phyloP scores from a whole-genome alignment of 306 rosid genomes.

The Fragaria vesca region DNA sequence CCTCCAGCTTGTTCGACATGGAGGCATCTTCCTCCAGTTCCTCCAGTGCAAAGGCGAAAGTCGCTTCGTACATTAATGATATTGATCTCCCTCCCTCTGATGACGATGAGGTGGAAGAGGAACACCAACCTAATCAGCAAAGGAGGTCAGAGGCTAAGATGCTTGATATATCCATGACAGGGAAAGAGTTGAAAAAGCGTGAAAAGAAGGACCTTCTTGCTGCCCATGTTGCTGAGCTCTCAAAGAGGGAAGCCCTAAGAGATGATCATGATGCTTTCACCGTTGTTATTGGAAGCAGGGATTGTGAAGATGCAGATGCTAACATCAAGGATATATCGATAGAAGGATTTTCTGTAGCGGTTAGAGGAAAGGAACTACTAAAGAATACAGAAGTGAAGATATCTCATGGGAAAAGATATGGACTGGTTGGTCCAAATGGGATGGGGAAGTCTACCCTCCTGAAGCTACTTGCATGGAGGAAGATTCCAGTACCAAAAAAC shows the following conservation, averaged over 20 bases:
- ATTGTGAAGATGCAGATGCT: constrained; percentile 1
- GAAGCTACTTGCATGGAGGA: constrained; percentile 4
- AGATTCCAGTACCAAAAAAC: constrained; percentile 5
- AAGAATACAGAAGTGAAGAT: not conserved
- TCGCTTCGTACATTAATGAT: not conserved
- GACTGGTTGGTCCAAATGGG: constrained; percentile 2
- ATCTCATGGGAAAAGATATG: constrained; percentile 5
- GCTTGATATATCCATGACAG: not conserved
- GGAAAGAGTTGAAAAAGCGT: not conserved
- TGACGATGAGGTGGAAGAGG: not conserved
- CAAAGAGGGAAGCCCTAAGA: not conserved
- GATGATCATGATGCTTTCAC: constrained; percentile 5
- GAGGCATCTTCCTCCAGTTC: not conserved
- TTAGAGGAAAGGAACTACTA: not conserved
- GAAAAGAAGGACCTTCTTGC: constrained; percentile 1
- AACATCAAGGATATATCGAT: not conserved
- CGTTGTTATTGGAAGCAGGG: constrained; percentile 2
- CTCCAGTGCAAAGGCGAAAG: not conserved
- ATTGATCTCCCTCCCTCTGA: constrained; percentile 6
- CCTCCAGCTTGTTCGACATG: not conserved
- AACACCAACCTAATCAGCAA: not conserved
- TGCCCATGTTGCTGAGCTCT: not conserved
- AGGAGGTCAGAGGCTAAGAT: not conserved
- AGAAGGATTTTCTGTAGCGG: not conserved
- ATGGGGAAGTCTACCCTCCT: not conserved